Evolutionary conservation across 495 filamentous ascomycete species (phyloP).

Genomic region (Platismatia glauca): DNA sequence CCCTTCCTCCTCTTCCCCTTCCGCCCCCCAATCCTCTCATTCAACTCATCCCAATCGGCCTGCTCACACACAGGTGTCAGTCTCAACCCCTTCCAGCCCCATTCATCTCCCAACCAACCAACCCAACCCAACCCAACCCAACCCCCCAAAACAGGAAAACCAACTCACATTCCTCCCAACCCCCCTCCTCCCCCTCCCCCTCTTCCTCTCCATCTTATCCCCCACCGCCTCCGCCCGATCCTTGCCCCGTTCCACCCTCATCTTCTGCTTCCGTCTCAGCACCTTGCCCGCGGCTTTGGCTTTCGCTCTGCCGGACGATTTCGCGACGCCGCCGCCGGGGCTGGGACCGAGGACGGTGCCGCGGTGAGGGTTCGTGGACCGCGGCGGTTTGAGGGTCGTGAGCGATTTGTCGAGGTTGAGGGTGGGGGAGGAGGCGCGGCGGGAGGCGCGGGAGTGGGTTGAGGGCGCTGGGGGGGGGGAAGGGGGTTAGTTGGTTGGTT

Average conservation of each 20-base stretch:
- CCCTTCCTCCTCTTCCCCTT: constrained; percentile 10
- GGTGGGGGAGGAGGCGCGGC: constrained; percentile 61
- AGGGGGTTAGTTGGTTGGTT: constrained; percentile 2
- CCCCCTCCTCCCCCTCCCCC: constrained; percentile 50
- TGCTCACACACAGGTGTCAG: constrained; percentile 1
- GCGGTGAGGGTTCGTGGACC: constrained; percentile 33
- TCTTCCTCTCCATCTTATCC: constrained; percentile 62
- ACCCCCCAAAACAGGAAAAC: not conserved
- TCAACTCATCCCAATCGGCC: constrained; percentile 50
- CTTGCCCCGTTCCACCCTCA: constrained; percentile 60
- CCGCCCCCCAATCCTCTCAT: constrained; percentile 31
- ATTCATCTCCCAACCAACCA: not conserved
- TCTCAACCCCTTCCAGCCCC: no score
- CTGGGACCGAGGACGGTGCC: constrained; percentile 53
- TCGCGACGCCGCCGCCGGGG: constrained; percentile 53
- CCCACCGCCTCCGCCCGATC: constrained; percentile 63
- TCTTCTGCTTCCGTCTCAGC: constrained; percentile 53
- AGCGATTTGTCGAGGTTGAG: constrained; percentile 71
- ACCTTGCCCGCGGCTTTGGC: constrained; percentile 26
- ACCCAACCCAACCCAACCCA: not conserved
- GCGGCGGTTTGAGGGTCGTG: constrained; percentile 48
- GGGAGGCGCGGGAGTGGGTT: constrained; percentile 61
- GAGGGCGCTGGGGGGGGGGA: constrained; percentile 31
- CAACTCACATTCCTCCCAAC: constrained; percentile 37
- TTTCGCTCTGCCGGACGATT: constrained; percentile 51